These are phyloP conservation scores for Terana coerulea DNA, from an alignment of 768 basidiomycete species.

Conservation along the genomic window DNA sequence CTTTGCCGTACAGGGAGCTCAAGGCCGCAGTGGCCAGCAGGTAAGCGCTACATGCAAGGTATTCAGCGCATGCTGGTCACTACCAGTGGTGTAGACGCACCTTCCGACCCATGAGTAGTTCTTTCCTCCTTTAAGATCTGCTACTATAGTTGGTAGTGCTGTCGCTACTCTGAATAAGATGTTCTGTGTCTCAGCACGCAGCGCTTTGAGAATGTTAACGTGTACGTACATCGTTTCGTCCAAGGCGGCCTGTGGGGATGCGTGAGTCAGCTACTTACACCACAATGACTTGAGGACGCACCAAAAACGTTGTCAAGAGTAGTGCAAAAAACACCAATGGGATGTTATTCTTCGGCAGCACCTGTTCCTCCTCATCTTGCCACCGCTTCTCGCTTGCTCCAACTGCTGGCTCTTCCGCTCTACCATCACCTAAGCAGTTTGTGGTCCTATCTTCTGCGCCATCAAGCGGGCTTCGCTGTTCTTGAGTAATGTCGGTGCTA, in stretches of 20 bases:
- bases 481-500: background rate
- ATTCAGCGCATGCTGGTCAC: background rate
- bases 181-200: background rate
- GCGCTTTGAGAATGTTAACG: background rate
- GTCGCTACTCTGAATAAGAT: background rate
- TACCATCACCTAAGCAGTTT: background rate
- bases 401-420: background rate
- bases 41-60: conserved; percentile 19
- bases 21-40: conserved; percentile 24
- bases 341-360: conserved; percentile 1
- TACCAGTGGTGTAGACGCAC: background rate
- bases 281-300: background rate
- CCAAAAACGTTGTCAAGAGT: background rate
- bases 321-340: conserved; percentile 1
- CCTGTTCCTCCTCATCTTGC: conserved; percentile 2
- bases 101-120: conserved; percentile 2
- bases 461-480: background rate
- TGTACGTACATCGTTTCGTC: background rate
- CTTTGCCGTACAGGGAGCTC: conserved; percentile 30
- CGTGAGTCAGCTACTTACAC: background rate
- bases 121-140: background rate
- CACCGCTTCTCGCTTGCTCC: background rate
- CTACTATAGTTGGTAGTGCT: background rate
- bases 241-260: background rate
- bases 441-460: background rate